These are phyloP conservation scores for Rhinocladiella similis DNA, from an alignment of 2,329 filamentous ascomycete genomes.

Conservation along the genomic window DNA sequence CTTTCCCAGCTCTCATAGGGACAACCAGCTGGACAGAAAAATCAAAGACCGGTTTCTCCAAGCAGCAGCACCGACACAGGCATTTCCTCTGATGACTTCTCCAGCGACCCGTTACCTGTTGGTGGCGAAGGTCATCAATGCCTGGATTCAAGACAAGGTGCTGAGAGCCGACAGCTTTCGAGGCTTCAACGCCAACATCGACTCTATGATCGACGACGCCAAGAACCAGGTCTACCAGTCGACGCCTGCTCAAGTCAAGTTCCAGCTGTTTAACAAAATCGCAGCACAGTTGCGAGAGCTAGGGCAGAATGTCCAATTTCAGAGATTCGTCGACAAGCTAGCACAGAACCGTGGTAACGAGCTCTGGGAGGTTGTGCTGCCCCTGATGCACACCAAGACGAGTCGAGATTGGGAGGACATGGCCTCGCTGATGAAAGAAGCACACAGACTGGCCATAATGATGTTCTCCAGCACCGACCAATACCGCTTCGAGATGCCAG, in stretches of 20 bases:
- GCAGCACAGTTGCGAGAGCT: conserved; percentile 15
- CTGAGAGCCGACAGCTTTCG: conserved; percentile 20
- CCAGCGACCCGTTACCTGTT: conserved; percentile 23
- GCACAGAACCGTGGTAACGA: conserved; percentile 15
- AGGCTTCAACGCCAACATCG: conserved; percentile 20
- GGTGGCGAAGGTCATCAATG: conserved; percentile 25
- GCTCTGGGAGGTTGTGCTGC: conserved; percentile 20
- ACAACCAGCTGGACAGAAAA: conserved; percentile 16
- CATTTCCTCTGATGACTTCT: conserved; percentile 21
- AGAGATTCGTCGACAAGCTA: conserved; percentile 10
- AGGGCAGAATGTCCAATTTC: conserved; percentile 12
- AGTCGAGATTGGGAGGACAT: conserved; percentile 24
- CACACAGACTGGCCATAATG: conserved; percentile 18
- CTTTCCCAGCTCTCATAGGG: conserved; percentile 23
- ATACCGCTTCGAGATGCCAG: conserved; percentile 20
- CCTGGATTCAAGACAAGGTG: conserved; percentile 19
- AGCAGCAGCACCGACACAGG: conserved; percentile 18
- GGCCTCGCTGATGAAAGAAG: conserved; percentile 18
- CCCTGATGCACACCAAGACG: conserved; percentile 22
- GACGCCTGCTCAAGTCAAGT: conserved; percentile 23
- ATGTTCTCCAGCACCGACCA: conserved; percentile 22
- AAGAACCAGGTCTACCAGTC: conserved; percentile 21
- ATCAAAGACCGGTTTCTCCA: conserved; percentile 24
- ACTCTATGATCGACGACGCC: conserved; percentile 12
- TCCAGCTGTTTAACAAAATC: conserved; percentile 21